Percentiles rank a stretch among this genome's conserved stretches.
Evolutionary conservation across 2,329 filamentous ascomycete genomes (phyloP).

Genomic region (Fusarium sp.): DNA sequence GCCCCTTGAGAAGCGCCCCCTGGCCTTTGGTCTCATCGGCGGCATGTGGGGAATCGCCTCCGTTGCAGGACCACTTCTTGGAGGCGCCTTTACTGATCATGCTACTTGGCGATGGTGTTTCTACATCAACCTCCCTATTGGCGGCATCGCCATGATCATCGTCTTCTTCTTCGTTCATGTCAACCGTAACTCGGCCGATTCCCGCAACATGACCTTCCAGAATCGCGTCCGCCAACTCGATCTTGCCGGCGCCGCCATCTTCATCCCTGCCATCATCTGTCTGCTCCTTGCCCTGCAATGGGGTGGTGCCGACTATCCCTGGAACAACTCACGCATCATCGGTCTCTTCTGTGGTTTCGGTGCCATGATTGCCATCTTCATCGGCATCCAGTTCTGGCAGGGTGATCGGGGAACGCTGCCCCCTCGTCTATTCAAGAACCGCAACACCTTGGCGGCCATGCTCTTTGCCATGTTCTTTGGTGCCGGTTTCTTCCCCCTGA

Average conservation of each 20-base stretch:
- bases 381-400: conserved; percentile 62
- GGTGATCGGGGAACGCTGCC: conserved; percentile 63
- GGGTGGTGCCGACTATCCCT: conserved; percentile 68
- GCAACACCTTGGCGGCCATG: conserved; percentile 59
- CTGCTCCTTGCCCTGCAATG: conserved; percentile 71
- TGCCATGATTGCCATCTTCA: conserved; percentile 63
- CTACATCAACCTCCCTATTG: conserved; percentile 64
- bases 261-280: conserved; percentile 68
- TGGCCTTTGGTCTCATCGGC: conserved; percentile 69
- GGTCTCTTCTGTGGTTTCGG: conserved; percentile 67
- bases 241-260: conserved; percentile 63
- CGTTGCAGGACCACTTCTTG: conserved; percentile 66
- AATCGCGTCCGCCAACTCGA: conserved; percentile 64
- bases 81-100: conserved; percentile 66
- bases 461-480: conserved; percentile 66
- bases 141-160: conserved; percentile 63
- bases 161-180: conserved; percentile 64
- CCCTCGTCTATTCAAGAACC: conserved; percentile 61
- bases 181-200: conserved; percentile 54
- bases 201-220: conserved; percentile 52
- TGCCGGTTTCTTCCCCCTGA: conserved; percentile 66
- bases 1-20: conserved; percentile 68
- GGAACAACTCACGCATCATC: conserved; percentile 65
- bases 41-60: conserved; percentile 71
- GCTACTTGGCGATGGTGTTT: conserved; percentile 70